Percentiles rank a stretch among this genome's conserved stretches.
phyloP scores from a whole-genome alignment of 345 rosid genomes.

The Draba incana region DNA sequence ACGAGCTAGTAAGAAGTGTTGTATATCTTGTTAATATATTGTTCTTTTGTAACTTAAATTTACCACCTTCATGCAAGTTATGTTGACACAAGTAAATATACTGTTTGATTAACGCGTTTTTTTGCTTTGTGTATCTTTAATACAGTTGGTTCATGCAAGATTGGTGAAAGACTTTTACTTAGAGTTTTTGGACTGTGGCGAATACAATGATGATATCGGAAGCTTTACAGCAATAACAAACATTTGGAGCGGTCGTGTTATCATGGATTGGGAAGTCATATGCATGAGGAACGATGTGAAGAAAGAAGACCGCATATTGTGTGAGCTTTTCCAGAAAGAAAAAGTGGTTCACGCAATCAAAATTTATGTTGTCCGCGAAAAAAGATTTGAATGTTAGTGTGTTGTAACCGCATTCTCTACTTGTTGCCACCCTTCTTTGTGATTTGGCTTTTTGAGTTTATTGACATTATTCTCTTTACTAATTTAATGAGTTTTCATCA shows the following conservation, averaged over 20 bases:
- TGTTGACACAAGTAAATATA: no score
- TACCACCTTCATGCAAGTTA: no score
- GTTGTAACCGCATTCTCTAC: neutral
- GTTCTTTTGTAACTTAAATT: neutral
- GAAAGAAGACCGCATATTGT: constrained; percentile 24
- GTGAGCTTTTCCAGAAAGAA: constrained; percentile 28
- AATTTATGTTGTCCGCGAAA: constrained; percentile 13
- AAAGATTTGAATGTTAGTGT: neutral
- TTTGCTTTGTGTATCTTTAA: constrained; percentile 1
- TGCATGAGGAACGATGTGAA: constrained; percentile 21
- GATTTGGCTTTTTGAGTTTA: neutral
- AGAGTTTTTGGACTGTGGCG: neutral
- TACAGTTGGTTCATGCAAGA: neutral
- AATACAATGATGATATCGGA: constrained; percentile 20
- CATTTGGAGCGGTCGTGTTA: constrained; percentile 25
- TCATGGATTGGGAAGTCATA: constrained; percentile 13
- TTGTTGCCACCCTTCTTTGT: neutral
- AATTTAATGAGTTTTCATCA: no score
- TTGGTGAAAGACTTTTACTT: constrained; percentile 19
- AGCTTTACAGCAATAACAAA: neutral
- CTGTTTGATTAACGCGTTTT: neutral
- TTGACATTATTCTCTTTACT: no score
- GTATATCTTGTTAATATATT: neutral
- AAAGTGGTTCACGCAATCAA: constrained; percentile 30
- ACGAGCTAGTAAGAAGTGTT: constrained; percentile 28